Base-by-base conservation (phyloP, 306 rosid genomes). In the Carpinus fangiana region DNA sequence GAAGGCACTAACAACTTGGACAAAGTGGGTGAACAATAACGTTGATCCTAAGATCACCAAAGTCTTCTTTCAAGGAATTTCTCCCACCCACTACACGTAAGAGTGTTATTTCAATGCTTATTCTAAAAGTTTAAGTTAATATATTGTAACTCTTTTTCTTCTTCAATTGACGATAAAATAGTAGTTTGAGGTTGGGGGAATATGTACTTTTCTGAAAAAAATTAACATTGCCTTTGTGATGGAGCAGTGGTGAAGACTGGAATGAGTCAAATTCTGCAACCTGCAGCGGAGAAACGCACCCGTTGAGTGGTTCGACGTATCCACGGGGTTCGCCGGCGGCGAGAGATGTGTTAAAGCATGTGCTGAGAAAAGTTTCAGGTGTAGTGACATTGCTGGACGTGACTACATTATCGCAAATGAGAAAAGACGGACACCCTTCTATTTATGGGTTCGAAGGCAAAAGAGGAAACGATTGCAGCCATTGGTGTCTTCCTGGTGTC, bases 1-100 rank as follows among this genome's bases (percentile, higher is more conserved):
- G 12, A 55, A 73, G 60, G 87, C 82, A 61, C 45, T 83, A 66
- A 79, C 73, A 28, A 85, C 91, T 53, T 88, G 91, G 91, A 81
- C 86, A 9, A 81, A 76, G 47, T 85, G 91, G 91, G 83, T 83
- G 14, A 82, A 84, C 79, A 66, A 82, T 18, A 80, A 80, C 20
- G 46, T 84, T 16, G 75, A 84, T 69, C 46, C 77, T 73, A 80
- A 48, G 12, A 48, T 50, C 8, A 84, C 87, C 68, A 50, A 71
- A 59, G 76, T 84, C 16, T 84, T 72, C 82, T 84, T 80, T 68
- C 91, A 85, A 65, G 87, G 84, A 75, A 79, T 80, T 67, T 83
- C 88, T 51, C 91, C 89, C 16, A 55, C 75, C 55, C 83, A 74
- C 21, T 67, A 67, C 69, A 16, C 51, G 87, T 80, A 52, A 48